phyloP scores from a whole-genome alignment of 805 yeast genomes.

The Nakazawaea ernobii region DNA sequence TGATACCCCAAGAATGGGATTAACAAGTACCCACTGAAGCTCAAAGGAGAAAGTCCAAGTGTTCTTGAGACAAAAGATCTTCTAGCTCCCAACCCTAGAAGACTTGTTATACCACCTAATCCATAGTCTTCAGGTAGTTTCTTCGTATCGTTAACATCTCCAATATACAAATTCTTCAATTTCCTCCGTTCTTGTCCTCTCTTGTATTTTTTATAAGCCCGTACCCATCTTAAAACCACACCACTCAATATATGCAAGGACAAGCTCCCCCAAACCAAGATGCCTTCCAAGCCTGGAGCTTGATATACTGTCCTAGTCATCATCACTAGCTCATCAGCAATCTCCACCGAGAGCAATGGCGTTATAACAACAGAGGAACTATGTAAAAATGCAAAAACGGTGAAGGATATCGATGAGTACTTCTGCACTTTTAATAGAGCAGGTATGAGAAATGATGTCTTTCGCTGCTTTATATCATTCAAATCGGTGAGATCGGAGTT shows the following conservation, averaged over 20 bases:
- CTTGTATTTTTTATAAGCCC: conserved; percentile 24
- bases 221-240: conserved; percentile 33
- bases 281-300: conserved; percentile 41
- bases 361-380: conserved; percentile 44
- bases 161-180: conserved; percentile 2
- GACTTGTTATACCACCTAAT: conserved; percentile 54
- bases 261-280: conserved; percentile 41
- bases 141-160: conserved; percentile 8
- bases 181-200: conserved; percentile 17
- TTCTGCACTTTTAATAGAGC: conserved; percentile 36
- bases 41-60: conserved; percentile 50
- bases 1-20: conserved; percentile 42
- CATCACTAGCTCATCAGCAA: conserved; percentile 50
- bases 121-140: conserved; percentile 41
- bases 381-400: conserved; percentile 54
- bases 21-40: conserved; percentile 55
- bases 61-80: conserved; percentile 36
- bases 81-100: conserved; percentile 50
- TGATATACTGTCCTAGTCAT: conserved; percentile 61
- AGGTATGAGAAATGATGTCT: conserved; percentile 13
- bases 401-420: conserved; percentile 55
- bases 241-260: conserved; percentile 52
- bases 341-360: conserved; percentile 41
- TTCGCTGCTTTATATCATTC: conserved; percentile 3
- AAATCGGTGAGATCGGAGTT: conserved; percentile 1